Evolutionary conservation across 1,139 yeast genomes (phyloP), one percentile per base, ranked within the genome.

Genomic region (Yamadazyma conglobata): DNA sequence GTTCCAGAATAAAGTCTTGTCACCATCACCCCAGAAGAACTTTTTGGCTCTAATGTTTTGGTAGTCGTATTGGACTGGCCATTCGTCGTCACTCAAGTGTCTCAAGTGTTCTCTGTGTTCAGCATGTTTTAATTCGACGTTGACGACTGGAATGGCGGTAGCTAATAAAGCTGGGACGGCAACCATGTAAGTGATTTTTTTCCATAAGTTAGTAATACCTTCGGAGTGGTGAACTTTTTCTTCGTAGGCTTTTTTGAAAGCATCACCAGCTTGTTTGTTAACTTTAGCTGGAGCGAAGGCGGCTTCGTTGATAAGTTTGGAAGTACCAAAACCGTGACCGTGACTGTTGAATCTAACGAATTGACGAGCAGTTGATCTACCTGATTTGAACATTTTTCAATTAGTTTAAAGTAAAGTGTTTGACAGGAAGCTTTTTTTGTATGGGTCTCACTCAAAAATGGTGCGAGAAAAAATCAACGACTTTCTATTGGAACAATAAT

Each of bases 1-100:
- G 72, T 87, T 88, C 98, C 98, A 91, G 83, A 91, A 91, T 58
- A 84, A 70, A 43, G 97, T 87, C 76, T 86, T 80, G 73, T 88
- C 95, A 58, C 98, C 97, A 58, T 91, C 89, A 56, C 97, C 97
- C 97, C 97, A 91, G 81, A 87, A 89, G 77, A 76, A 84, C 58
- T 84, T 82, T 64, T 78, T 81, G 55, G 61, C 60, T 77, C 97
- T 85, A 52, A 87, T 63, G 74, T 91, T 89, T 72, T 82, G 89
- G 77, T 79, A 91, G 46, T 80, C 91, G 70, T 85, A 86, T 64
- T 83, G 93, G 42, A 64, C 69, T 52, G 96, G 96, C 88, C 95
- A 84, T 60, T 88, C 95, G 47, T 82, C 93, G 59, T 88, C 96
- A 25, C 80, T 56, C 39, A 86, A 70, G 53, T 84, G 86, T 46